Evolutionary conservation across 1,284 basidiomycete genomes (phyloP).

Genomic region (Tilletia caries): DNA sequence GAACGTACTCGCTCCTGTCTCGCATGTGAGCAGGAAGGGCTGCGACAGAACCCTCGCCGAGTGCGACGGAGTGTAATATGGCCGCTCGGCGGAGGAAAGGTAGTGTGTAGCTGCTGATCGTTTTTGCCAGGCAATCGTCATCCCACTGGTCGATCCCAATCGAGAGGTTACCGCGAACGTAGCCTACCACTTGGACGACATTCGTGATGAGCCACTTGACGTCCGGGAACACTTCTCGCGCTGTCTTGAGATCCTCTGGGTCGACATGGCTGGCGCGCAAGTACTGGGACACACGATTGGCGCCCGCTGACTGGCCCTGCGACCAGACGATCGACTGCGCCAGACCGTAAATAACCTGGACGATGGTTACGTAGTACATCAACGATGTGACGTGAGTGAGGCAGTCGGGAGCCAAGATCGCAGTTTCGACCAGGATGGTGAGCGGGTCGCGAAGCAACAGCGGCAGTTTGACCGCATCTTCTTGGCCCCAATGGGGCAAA

Average conservation of each 20-base stretch:
- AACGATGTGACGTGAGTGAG: constrained; percentile 48
- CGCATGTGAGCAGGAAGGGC: neutral
- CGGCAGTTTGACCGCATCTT: constrained; percentile 46
- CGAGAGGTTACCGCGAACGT: constrained; percentile 51
- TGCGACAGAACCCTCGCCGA: constrained; percentile 42
- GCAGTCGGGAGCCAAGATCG: constrained; percentile 40
- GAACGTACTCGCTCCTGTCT: constrained; percentile 36
- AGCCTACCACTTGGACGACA: constrained; percentile 50
- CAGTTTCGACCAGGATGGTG: constrained; percentile 48
- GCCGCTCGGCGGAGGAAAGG: constrained; percentile 89
- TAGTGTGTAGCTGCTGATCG: constrained; percentile 82
- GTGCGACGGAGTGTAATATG: constrained; percentile 75
- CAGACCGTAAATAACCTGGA: constrained; percentile 50
- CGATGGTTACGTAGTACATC: constrained; percentile 50
- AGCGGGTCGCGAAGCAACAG: constrained; percentile 49
- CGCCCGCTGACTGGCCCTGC: constrained; percentile 18
- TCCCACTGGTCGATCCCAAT: constrained; percentile 51
- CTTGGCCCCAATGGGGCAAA: constrained; percentile 50
- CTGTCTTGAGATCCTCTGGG: constrained; percentile 32
- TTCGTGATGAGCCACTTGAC: constrained; percentile 50
- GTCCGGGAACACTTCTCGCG: constrained; percentile 44
- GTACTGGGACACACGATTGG: constrained; percentile 24
- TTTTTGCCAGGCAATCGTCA: constrained; percentile 65
- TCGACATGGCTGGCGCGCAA: constrained; percentile 25
- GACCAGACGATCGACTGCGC: constrained; percentile 50